Conservation (phyloP, 805 yeast species). For the Kodamaea jinghongensis region DNA sequence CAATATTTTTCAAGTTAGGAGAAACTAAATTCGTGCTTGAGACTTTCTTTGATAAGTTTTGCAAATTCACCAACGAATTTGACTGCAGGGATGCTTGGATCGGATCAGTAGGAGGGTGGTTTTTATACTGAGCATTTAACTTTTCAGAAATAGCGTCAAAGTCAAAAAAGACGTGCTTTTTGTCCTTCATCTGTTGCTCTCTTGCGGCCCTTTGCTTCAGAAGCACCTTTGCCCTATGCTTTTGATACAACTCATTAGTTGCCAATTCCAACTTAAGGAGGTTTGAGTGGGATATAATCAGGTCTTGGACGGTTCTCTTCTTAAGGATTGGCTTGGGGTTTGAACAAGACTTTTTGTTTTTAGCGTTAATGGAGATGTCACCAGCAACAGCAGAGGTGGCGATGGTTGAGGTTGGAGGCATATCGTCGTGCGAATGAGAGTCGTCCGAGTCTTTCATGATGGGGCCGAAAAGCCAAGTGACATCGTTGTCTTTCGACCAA, state of each 20-base stretch:
- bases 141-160: slow-evolving; percentile 44
- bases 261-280: slow-evolving; percentile 41
- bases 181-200: background rate
- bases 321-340: slow-evolving; percentile 81
- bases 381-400: slow-evolving; percentile 45
- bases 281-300: slow-evolving; percentile 62
- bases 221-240: slow-evolving; percentile 26
- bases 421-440: slow-evolving; percentile 2
- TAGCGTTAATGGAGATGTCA: slow-evolving; percentile 40
- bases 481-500: slow-evolving; percentile 97
- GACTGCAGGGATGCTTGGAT: slow-evolving; percentile 12
- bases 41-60: slow-evolving; percentile 10
- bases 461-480: slow-evolving; percentile 98
- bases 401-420: slow-evolving; percentile 18
- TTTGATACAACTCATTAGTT: slow-evolving; percentile 32
- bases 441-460: slow-evolving; percentile 43
- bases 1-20: background rate
- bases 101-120: slow-evolving; percentile 6
- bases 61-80: slow-evolving; percentile 16
- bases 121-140: slow-evolving; percentile 37
- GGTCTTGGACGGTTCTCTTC: slow-evolving; percentile 80
- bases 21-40: slow-evolving; percentile 4
- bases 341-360: slow-evolving; percentile 13
- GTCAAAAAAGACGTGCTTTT: slow-evolving; percentile 32
- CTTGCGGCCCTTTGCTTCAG: slow-evolving; percentile 11